Evolutionary conservation across 1,139 yeast genomes (phyloP), one percentile per base, ranked within the genome.

Genomic region (Candida tropicalis): DNA sequence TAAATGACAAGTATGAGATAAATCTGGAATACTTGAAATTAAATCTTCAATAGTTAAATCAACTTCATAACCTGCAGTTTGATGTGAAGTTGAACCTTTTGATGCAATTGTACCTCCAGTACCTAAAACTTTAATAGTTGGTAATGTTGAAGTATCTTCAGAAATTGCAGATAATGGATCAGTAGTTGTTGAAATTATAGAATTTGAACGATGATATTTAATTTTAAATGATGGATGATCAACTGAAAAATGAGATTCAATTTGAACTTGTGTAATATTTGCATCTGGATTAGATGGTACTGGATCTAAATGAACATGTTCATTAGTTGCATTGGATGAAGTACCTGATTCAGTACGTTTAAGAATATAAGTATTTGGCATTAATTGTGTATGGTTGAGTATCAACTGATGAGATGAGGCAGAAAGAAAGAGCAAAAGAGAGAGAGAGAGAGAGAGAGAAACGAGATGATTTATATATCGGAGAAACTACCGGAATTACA

Each of bases 31-130:
- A 7, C 77, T 62, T 24, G 68, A 65, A 35, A 82, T 63, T 52
- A 83, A 66, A 46, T 82, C 86, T 51, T 82, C 84, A 43, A 82
- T 79, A 10, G 87, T 79, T 50, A 83, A 64, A 57, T 81, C 88
- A 2, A 83, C 87, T 44, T 79, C 70, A 56, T 83, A 83, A 1
- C 87, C 88, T 1, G 87, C 86, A 2, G 88, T 82, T 46, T 79
- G 81, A 23, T 81, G 73, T 1, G 81, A 66, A 11, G 71, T 58
- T 1, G 68, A 60, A 0, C 86, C 87, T 55, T 81, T 81, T 1
- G 87, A 80, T 1, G 88, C 88, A 52, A 83, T 83, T 2, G 89
- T 83, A 11, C 89, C 89, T 8, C 89, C 89, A 1, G 89, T 83
- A 2, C 87, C 89, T 27, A 83, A 63, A 17, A 83, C 80, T 52